Conservation (phyloP, 1,284 basidiomycete species). For the Cutaneotrichosporon dermatis region DNA sequence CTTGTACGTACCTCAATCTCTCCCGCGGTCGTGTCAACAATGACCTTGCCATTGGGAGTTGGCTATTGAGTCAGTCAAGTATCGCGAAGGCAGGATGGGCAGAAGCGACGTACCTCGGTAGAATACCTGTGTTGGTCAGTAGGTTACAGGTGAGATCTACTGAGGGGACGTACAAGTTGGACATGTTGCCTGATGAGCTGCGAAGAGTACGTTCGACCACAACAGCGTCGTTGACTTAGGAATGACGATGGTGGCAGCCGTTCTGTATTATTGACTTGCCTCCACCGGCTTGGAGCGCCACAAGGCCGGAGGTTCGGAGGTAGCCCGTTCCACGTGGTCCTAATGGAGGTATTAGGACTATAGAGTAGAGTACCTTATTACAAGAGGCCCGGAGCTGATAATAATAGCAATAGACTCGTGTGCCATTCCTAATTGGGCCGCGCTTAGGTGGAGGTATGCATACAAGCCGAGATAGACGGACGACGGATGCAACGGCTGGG, state of each 20-base stretch:
- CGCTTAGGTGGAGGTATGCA: too few species aligned
- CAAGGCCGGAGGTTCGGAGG: not conserved
- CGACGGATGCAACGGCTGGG: too few species aligned
- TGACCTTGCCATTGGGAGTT: constrained; percentile 74
- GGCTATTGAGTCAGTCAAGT: constrained; percentile 28
- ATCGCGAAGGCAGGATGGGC: not conserved
- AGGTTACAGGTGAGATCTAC: too few species aligned
- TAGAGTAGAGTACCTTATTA: too few species aligned
- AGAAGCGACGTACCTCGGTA: constrained; percentile 31
- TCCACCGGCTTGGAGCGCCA: constrained; percentile 6
- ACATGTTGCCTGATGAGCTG: constrained; percentile 9
- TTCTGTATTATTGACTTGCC: constrained; percentile 1
- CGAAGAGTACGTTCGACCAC: too few species aligned
- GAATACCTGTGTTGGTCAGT: constrained; percentile 30
- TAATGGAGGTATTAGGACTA: too few species aligned
- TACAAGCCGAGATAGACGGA: too few species aligned
- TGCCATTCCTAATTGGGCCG: too few species aligned
- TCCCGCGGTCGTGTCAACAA: constrained; percentile 83
- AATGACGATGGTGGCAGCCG: not conserved
- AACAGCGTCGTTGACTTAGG: too few species aligned
- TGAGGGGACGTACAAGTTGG: constrained; percentile 36
- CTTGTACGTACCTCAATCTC: constrained; percentile 63
- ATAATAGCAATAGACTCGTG: too few species aligned
- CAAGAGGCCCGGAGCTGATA: too few species aligned
- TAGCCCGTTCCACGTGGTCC: not conserved